Conservation (phyloP, 139 green algal species). For the Chlamydomonas asymmetrica region DNA sequence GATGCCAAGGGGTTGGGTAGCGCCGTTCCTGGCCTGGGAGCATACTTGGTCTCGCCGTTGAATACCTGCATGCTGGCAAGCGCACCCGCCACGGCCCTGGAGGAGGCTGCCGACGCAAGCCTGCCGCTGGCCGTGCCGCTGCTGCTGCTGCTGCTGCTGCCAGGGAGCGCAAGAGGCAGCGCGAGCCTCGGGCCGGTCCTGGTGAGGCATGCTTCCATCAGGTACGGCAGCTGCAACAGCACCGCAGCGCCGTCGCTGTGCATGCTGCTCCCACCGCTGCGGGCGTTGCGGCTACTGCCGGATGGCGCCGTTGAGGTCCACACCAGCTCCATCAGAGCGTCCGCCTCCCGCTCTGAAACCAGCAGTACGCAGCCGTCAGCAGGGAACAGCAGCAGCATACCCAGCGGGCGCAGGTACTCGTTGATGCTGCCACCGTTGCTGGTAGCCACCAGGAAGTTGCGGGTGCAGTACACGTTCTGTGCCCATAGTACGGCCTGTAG, state of each 20-base stretch:
- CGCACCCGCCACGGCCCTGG: background rate
- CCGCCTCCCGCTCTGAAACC: conserved; percentile 52
- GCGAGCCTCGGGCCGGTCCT: background rate
- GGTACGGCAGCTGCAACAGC: conserved; percentile 10
- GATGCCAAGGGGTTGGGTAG: background rate
- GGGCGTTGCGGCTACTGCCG: background rate
- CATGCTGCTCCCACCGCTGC: too few species aligned
- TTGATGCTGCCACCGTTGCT: background rate
- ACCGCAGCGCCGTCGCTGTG: background rate
- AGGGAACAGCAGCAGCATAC: conserved; percentile 35
- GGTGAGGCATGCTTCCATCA: background rate
- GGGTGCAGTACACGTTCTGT: conserved; percentile 26
- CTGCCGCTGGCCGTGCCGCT: background rate
- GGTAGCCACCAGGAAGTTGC: conserved; percentile 28
- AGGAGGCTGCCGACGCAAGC: too few species aligned
- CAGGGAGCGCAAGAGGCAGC: background rate
- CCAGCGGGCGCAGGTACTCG: conserved; percentile 38
- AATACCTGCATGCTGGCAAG: conserved; percentile 45
- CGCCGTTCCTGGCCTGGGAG: too few species aligned
- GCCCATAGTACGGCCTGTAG: background rate
- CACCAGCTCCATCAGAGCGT: conserved; percentile 21
- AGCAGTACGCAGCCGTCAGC: conserved; percentile 26
- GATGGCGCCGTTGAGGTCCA: background rate
- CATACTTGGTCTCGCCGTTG: conserved; percentile 38
- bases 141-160: conserved; percentile 1